A percentile compares a stretch with the other conserved stretches of the same genome.
Evolutionary conservation across 129 eudicot genomes (phyloP).

Genomic region (Escallonia rubra): DNA sequence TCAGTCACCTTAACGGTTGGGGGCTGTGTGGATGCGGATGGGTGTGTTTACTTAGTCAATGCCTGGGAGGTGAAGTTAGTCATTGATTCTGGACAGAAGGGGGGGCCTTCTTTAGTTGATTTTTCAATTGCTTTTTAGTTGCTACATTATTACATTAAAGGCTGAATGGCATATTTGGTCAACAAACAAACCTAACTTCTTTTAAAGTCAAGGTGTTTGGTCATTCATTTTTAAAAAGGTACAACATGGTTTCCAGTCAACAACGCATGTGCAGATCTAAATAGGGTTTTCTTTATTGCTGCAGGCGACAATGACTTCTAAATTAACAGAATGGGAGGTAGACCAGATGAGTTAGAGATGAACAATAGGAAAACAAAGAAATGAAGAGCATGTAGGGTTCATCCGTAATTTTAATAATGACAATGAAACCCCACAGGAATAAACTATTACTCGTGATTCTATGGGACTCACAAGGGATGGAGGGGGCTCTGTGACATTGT

Average conservation of each 20-base stretch:
- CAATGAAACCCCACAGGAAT: conserved; percentile 16
- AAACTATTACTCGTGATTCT: not conserved
- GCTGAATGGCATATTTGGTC: conserved; percentile 43
- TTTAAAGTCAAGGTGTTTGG: conserved; percentile 69
- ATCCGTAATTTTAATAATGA: conserved; percentile 16
- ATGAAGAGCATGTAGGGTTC: conserved; percentile 32
- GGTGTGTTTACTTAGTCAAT: not conserved
- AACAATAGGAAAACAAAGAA: conserved; percentile 15
- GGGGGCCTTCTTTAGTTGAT: conserved; percentile 17
- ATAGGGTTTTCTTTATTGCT: conserved; percentile 23
- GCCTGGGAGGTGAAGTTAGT: conserved; percentile 27
- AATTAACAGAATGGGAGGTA: not conserved
- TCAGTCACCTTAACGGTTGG: too few relatives aligned
- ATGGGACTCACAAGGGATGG: conserved; percentile 6
- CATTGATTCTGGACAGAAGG: conserved; percentile 33
- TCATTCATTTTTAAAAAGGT: conserved; percentile 38
- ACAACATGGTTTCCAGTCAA: conserved; percentile 65
- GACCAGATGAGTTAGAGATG: conserved; percentile 17
- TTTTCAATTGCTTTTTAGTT: conserved; percentile 16
- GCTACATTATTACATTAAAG: conserved; percentile 20
- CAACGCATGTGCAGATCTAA: conserved; percentile 71
- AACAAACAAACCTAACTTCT: conserved; percentile 54
- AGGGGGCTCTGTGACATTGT: conserved; percentile 12
- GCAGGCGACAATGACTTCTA: too few relatives aligned
- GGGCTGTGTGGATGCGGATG: too few relatives aligned